Conservation (phyloP, 140 eudicot genomes). For the Anethum foeniculum region DNA sequence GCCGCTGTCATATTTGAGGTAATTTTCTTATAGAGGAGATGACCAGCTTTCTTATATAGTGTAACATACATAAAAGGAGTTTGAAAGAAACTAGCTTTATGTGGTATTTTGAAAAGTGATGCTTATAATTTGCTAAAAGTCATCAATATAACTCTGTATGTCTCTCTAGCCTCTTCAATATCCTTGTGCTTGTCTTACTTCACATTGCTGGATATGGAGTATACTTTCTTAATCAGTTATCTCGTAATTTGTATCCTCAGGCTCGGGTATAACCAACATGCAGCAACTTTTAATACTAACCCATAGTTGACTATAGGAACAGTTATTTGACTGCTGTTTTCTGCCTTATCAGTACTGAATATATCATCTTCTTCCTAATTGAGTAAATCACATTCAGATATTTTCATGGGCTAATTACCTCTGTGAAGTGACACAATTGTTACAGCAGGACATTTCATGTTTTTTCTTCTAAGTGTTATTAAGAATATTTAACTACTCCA, state of each 20-base stretch:
- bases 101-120: neutral
- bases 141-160: neutral
- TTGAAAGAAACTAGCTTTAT: neutral
- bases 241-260: neutral
- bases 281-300: neutral
- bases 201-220: neutral
- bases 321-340: neutral
- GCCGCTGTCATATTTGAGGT: conserved; percentile 76
- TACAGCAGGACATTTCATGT: neutral
- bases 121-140: neutral
- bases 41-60: conserved; percentile 4
- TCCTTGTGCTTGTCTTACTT: conserved; percentile 4
- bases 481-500: neutral
- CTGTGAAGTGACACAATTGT: neutral
- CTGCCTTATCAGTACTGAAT: neutral
- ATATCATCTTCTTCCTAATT: neutral
- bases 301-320: neutral
- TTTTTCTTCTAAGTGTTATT: neutral
- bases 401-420: neutral
- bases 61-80: neutral
- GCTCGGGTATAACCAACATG: neutral
- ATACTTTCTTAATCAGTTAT: neutral
- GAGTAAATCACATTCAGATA: neutral
- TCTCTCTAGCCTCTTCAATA: neutral
- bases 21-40: neutral